Percentiles rank a stretch among this genome's conserved stretches.
Evolutionary conservation across 2,329 filamentous ascomycete genomes (phyloP).

Genomic region (Colletotrichum lini): DNA sequence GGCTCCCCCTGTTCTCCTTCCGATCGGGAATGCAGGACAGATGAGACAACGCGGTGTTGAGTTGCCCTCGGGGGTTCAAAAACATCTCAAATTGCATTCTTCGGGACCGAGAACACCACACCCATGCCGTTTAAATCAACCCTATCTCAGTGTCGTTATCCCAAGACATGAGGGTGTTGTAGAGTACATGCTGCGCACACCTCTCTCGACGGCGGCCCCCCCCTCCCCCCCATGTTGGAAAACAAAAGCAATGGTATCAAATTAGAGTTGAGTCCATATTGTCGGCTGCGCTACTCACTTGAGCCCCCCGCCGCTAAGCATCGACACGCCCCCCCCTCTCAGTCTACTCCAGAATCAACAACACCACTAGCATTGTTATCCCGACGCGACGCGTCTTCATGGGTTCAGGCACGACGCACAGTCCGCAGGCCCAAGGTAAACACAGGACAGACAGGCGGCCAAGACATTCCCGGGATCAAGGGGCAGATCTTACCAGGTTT

Average conservation of each 20-base stretch:
- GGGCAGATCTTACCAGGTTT: constrained; percentile 29
- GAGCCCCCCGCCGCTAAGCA: constrained; percentile 11
- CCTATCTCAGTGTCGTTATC: constrained; percentile 5
- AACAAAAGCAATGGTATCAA: constrained; percentile 30
- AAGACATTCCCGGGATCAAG: constrained; percentile 30
- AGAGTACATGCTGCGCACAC: background rate
- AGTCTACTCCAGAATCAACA: constrained; percentile 25
- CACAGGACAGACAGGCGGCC: constrained; percentile 8
- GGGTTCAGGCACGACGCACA: constrained; percentile 32
- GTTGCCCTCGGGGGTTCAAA: constrained; percentile 36
- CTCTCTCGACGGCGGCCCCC: background rate
- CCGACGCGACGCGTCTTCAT: constrained; percentile 32
- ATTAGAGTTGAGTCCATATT: constrained; percentile 34
- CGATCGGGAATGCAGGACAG: constrained; percentile 36
- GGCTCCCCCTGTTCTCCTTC: constrained; percentile 16
- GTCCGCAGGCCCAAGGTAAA: constrained; percentile 4
- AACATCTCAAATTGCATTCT: constrained; percentile 39
- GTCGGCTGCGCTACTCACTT: constrained; percentile 23
- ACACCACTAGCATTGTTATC: constrained; percentile 20
- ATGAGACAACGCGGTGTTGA: constrained; percentile 38
- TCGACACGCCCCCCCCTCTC: background rate
- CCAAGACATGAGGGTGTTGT: background rate
- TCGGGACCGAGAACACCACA: background rate
- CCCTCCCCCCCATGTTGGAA: background rate
- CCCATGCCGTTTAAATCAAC: constrained; percentile 8